Evolutionary conservation across 768 basidiomycete species (phyloP), one percentile per base, ranked within the genome.

Genomic region (Phaffia tasmanica): DNA sequence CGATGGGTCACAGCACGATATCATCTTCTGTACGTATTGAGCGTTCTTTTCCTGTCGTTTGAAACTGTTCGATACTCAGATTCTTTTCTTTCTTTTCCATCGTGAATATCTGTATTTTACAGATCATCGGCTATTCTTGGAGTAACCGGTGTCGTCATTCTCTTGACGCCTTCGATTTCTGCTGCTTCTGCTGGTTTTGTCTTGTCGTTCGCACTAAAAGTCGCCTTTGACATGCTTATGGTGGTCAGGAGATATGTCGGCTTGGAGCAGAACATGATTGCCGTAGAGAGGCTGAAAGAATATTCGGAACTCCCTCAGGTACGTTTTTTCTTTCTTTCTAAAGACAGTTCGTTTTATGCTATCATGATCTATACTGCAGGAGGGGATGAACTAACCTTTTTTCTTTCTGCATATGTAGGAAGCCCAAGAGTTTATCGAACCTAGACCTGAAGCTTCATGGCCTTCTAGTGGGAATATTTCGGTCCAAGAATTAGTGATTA

Each of bases 371-470:
- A 54, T n/a, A 4, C 53, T 4, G 53, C 4, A 42, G 35, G 35
- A 42, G 35, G 35, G 35, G 35, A 42, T 11, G 11, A 42, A 42
- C 35, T 27, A 8, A 54, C 16, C 27, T 4, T n/a, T 16, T n/a
- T n/a, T n/a, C 74, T 86, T 89, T 6, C 88, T 91, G 71, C 76
- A 92, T 30, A 74, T 79, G 51, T 81, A 81, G 30, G 92, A 97
- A 78, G 81, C 85, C 11, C 80, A 89, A 1, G 92, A 97, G 74
- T 88, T 86, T 72, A 75, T 88, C 53, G 89, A 95, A 67, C 89
- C 89, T 3, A 79, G 89, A 23, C 91, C 92, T 6, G 79, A 83
- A 0, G 77, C 82, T 6, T 79, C 83, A 32, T 97, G 92, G 92
- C 92, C 92, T 2, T 78, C 83, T 3, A 27, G n/a, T 23, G 74